Evolutionary conservation across 805 yeast species (phyloP), one percentile per base, ranked within the genome.

Genomic region (Saturnispora ahearnii): DNA sequence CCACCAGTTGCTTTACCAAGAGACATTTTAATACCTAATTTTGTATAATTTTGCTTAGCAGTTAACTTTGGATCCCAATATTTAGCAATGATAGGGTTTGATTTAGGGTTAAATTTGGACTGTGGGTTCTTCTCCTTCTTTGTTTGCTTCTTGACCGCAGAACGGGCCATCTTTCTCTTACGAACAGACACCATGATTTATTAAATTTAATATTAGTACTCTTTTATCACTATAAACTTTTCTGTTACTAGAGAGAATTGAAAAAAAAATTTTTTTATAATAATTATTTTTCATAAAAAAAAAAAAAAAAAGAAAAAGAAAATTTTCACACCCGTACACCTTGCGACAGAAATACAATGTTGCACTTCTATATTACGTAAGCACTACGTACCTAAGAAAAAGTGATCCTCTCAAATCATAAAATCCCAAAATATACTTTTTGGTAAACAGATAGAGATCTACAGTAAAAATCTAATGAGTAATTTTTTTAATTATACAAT

Each of bases 31-130:
- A 93, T 71, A 3, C 99, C 99, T 29, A 93, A 69, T 55, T 73
- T 79, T 58, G 82, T 82, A 68, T 93, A 91, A 65, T 93, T 93
- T 63, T 93, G 98, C 47, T 80, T 74, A 53, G 90, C 69, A 0
- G 98, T 90, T 50, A 83, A 72, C 11, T 77, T 76, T 52, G 81
- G 77, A 67, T 93, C 96, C 99, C 99, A 93, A 65, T 89, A 77
- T 32, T 80, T 86, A 4, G 88, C 95, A 54, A 93, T 85, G 54
- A 93, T 78, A 2, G 95, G 86, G 62, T 88, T 87, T 0, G 86
- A 73, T 44, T 74, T 73, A 31, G 86, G 78, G 53, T 80, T 80
- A 52, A 82, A 70, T 57, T 82, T 74, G 62, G 84, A 77, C 58
- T 81, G 82, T 59, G 77, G 80, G 60, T 85, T 90, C 63, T 87